A percentile compares a stretch with the other conserved stretches of the same genome.
These are phyloP conservation scores for Daldinia bambusicola DNA, from an alignment of 495 filamentous ascomycete genomes.

Conservation along the genomic window DNA sequence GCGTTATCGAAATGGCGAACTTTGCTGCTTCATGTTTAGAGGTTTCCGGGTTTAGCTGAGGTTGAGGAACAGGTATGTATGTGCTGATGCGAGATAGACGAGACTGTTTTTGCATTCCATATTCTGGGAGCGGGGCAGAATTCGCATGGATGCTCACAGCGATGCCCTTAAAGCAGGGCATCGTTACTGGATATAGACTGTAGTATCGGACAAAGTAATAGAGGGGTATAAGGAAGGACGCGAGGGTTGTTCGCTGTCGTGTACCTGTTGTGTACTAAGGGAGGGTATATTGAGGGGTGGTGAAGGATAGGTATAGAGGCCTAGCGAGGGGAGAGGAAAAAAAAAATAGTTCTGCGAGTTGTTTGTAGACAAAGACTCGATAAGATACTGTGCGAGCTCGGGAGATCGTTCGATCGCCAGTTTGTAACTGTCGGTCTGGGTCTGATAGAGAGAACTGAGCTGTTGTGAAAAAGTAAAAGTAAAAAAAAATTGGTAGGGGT, in stretches of 20 bases:
- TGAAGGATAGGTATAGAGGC: slow-evolving; percentile 10
- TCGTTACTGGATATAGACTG: slow-evolving; percentile 52
- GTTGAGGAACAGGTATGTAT: slow-evolving; percentile 93
- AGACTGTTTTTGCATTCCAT: slow-evolving; percentile 93
- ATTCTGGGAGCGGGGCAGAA: slow-evolving; percentile 86
- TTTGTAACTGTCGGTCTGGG: slow-evolving; percentile 18
- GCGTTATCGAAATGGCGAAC: slow-evolving; percentile 95
- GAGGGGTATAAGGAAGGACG: not conserved
- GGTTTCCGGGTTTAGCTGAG: slow-evolving; percentile 75
- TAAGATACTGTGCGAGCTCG: slow-evolving; percentile 19
- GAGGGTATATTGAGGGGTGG: slow-evolving; percentile 15
- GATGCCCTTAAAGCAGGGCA: slow-evolving; percentile 98
- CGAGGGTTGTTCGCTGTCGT: slow-evolving; percentile 14
- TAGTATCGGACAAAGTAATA: slow-evolving; percentile 5
- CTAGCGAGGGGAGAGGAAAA: not conserved
- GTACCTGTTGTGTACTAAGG: slow-evolving; percentile 16
- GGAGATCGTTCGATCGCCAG: slow-evolving; percentile 6
- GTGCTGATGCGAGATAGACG: slow-evolving; percentile 91
- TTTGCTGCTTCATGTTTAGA: slow-evolving; percentile 87
- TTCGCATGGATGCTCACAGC: slow-evolving; percentile 96
- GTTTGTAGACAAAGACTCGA: slow-evolving; percentile 24
- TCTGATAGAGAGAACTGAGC: not conserved
- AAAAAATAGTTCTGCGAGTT: slow-evolving; percentile 15
- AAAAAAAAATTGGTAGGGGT: slow-evolving; percentile 10
- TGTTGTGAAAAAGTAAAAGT: not conserved